phyloP scores from a whole-genome alignment of 2,329 filamentous ascomycete species.

The Diaporthe citri region DNA sequence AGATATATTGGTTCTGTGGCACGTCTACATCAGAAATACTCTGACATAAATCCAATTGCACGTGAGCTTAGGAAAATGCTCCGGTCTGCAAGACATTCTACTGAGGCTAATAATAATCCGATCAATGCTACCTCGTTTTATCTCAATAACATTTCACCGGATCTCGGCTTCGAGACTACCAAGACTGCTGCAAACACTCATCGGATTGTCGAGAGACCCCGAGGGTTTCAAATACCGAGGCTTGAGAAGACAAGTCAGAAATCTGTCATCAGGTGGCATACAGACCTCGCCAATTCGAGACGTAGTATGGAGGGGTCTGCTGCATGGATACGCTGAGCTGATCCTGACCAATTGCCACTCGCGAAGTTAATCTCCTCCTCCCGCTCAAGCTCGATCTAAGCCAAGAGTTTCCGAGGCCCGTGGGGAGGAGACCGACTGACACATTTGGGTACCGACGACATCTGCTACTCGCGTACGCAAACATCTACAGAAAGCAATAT shows the following conservation, averaged over 20 bases:
- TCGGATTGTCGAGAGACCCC: not conserved
- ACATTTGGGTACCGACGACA: not conserved
- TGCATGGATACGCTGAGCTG: constrained; percentile 9
- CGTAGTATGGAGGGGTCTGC: constrained; percentile 6
- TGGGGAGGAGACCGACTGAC: not conserved
- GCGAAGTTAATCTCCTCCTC: constrained; percentile 8
- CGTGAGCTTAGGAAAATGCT: not conserved
- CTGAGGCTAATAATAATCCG: not conserved
- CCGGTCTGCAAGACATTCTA: not conserved
- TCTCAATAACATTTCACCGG: not conserved
- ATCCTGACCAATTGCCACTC: constrained; percentile 27
- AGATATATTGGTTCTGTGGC: not conserved
- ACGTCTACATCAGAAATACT: too few relatives aligned
- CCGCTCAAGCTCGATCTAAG: constrained; percentile 12
- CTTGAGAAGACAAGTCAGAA: not conserved
- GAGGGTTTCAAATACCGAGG: constrained; percentile 10
- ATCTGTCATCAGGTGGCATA: constrained; percentile 21
- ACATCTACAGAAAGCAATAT: not conserved
- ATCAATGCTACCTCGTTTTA: not conserved
- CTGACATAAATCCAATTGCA: too few relatives aligned
- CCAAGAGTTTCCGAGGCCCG: constrained; percentile 6
- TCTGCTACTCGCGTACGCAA: not conserved
- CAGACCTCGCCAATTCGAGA: constrained; percentile 22
- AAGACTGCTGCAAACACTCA: not conserved
- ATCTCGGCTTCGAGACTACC: not conserved